Evolutionary conservation across 257 asterid genomes (phyloP), one percentile per base, ranked within the genome.

Genomic region (Fraxinus americana): DNA sequence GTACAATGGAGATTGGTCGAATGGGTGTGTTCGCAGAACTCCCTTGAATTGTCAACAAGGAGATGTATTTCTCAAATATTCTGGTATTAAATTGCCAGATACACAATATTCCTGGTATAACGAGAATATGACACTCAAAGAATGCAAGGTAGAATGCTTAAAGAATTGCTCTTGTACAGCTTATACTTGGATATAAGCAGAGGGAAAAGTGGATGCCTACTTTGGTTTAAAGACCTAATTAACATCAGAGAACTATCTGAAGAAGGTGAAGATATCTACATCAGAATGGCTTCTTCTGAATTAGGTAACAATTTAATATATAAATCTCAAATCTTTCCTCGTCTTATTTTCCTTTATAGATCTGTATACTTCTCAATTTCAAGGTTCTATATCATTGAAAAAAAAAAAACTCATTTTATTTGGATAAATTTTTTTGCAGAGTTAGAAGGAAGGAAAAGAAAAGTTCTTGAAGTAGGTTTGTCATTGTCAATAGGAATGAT

Each of bases 91-190:
- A 77, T 17, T 85, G 43, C 87, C 87, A 0, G 89, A 85, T 14
- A 70, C 83, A 0, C 41, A 75, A 4, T 23, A 72, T 70, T 82
- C 84, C 34, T 75, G 78, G 83, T 75, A 27, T 27, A 39, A 74
- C 27, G 2, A 16, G 32, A 78, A 27, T 5, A 75, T 83, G 75
- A 67, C 50, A 12, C 80, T 83, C 0, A 61, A 77, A 1, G 81
- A 78, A 59, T 83, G 87, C 66, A 77, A 73, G 48, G 63, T 59
- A 12, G 21, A 63, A 67, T 83, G 89, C 75, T 73, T 78, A 16
- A 78, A 75, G 19, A 83, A 86, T 34, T 83, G 89, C 66, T 70
- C 81, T 23, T 86, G 89, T 39, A 54, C 74, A 79, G 87, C 89
- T 68, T 78, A 78, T 67, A 34, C 86, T 67, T 71, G 8, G 77